phyloP scores from a whole-genome alignment of 345 rosid genomes.

The Brassica nigra region DNA sequence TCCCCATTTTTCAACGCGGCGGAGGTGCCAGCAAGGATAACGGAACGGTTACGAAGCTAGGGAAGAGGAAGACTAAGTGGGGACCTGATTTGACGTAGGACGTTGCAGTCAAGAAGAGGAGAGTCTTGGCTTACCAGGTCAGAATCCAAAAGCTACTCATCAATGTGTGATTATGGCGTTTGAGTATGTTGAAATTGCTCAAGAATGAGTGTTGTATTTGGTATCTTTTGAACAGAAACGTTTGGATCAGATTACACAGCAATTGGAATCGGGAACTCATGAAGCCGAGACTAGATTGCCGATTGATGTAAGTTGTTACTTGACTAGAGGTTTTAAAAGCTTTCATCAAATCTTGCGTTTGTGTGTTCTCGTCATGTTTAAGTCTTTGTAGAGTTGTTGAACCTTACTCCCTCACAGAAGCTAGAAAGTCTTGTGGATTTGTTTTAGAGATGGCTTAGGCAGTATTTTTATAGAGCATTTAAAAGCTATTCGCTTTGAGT shows the following conservation, averaged over 20 bases:
- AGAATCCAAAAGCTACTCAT: not conserved
- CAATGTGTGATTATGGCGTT: not conserved
- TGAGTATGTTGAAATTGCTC: not conserved
- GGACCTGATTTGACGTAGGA: conserved; percentile 74
- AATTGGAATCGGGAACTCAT: conserved; percentile 58
- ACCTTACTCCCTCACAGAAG: conserved; percentile 1
- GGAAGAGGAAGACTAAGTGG: conserved; percentile 85
- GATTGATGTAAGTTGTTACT: conserved; percentile 63
- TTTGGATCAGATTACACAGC: conserved; percentile 69
- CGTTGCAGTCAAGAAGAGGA: conserved; percentile 56
- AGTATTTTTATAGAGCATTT: not conserved
- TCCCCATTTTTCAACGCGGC: conserved; percentile 63
- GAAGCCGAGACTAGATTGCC: conserved; percentile 53
- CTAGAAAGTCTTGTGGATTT: conserved; percentile 5
- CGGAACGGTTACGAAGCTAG: conserved; percentile 49
- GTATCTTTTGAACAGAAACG: conserved; percentile 80
- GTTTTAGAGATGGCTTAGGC: not conserved
- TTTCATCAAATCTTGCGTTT: conserved; percentile 5
- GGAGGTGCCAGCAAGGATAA: conserved; percentile 43
- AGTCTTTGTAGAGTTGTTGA: not conserved
- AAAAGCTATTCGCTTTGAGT: not conserved
- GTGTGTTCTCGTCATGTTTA: not conserved
- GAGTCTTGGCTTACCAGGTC: conserved; percentile 88
- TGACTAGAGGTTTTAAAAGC: no score
- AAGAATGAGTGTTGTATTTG: not conserved